phyloP scores from a whole-genome alignment of 441 rosid genomes.

The Corymbia citriodora region DNA sequence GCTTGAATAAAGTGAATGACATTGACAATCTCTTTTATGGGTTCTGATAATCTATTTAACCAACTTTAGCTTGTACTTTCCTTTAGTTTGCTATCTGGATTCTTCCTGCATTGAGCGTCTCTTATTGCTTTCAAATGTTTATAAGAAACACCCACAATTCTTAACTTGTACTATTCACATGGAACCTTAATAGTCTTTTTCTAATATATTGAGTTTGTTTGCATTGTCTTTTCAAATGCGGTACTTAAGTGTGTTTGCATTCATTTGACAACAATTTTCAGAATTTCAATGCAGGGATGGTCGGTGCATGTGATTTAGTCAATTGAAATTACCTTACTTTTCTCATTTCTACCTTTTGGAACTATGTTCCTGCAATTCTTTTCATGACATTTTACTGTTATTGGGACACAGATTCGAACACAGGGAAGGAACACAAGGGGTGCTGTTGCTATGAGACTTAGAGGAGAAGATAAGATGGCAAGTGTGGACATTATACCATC shows the following conservation, averaged over 20 bases:
- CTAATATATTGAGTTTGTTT: neutral
- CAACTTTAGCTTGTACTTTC: neutral
- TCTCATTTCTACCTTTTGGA: neutral
- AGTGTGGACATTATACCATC: slow-evolving; percentile 88
- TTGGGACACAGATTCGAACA: slow-evolving; percentile 63
- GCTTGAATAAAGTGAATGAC: neutral
- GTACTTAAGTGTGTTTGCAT: neutral
- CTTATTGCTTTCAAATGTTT: neutral
- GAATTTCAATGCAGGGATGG: neutral
- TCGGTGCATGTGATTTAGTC: neutral
- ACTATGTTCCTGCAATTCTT: neutral
- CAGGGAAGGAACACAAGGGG: slow-evolving; percentile 87
- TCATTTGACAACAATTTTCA: neutral
- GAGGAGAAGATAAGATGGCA: slow-evolving; percentile 78
- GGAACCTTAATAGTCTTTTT: neutral
- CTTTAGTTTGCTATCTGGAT: neutral
- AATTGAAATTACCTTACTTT: neutral
- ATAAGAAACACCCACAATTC: neutral
- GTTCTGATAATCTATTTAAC: neutral
- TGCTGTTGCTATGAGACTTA: slow-evolving; percentile 84
- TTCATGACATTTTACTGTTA: slow-evolving; percentile 7
- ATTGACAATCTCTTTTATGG: neutral
- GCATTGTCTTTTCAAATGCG: neutral
- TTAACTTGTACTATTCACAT: neutral
- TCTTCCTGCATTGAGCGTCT: neutral